phyloP scores from a whole-genome alignment of 2,329 filamentous ascomycete genomes.

The Bipolaris zeicola region DNA sequence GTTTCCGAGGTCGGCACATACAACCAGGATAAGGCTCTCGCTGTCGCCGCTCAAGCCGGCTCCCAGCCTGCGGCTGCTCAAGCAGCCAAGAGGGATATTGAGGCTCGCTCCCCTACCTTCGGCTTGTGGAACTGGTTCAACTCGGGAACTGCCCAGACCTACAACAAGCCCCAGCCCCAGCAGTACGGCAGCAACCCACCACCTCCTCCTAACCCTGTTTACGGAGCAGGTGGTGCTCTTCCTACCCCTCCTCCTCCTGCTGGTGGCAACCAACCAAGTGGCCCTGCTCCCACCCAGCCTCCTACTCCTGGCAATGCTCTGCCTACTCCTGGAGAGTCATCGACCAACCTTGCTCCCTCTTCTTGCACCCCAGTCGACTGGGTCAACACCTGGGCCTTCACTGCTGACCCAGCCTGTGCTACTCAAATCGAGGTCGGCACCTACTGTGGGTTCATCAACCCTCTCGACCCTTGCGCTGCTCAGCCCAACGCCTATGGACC shows the following conservation, averaged over 20 bases:
- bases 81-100: constrained; percentile 20
- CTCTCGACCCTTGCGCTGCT: constrained; percentile 32
- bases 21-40: constrained; percentile 20
- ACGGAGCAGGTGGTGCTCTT: neutral
- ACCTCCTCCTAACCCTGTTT: neutral
- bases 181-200: neutral
- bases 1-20: constrained; percentile 17
- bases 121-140: constrained; percentile 6
- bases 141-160: neutral
- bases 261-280: neutral
- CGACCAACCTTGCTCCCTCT: constrained; percentile 25
- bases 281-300: neutral
- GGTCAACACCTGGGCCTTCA: constrained; percentile 33
- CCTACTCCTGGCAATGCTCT: constrained; percentile 14
- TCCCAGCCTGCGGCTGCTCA: constrained; percentile 17
- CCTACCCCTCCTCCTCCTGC: neutral
- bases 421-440: constrained; percentile 31
- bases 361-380: constrained; percentile 29
- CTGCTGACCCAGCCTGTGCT: constrained; percentile 26
- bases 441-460: constrained; percentile 37
- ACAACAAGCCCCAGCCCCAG: constrained; percentile 6
- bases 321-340: constrained; percentile 10
- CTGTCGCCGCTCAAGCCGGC: constrained; percentile 12
- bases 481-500: constrained; percentile 33
- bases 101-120: constrained; percentile 10